phyloP scores from a whole-genome alignment of 257 asterid species.

The Solanum appendiculatum region DNA sequence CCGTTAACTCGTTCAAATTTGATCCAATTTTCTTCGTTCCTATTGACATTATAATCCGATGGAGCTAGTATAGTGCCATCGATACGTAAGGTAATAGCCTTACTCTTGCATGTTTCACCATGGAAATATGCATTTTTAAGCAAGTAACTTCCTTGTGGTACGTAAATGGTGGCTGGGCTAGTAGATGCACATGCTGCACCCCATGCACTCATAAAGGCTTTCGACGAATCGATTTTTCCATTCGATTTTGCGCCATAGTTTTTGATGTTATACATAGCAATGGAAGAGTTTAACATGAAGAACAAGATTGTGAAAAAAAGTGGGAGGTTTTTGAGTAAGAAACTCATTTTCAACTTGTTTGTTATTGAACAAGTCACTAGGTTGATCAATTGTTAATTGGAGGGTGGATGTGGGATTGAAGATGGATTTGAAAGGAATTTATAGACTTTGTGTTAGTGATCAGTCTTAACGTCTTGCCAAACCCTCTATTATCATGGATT shows the following conservation, averaged over 20 bases:
- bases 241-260: constrained; percentile 12
- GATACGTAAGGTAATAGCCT: constrained; percentile 22
- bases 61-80: constrained; percentile 58
- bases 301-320: not conserved
- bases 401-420: not conserved
- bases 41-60: constrained; percentile 29
- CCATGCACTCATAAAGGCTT: constrained; percentile 19
- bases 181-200: constrained; percentile 16
- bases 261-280: constrained; percentile 5
- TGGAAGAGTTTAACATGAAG: not conserved
- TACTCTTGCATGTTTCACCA: constrained; percentile 28
- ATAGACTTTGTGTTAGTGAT: not conserved
- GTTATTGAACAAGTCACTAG: not conserved
- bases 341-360: not conserved
- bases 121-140: constrained; percentile 6
- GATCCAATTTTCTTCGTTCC: constrained; percentile 29
- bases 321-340: not conserved
- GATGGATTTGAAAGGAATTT: not conserved
- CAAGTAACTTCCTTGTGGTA: constrained; percentile 11
- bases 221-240: not conserved
- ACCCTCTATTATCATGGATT: not conserved
- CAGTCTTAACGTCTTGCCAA: too few species aligned
- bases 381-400: not conserved
- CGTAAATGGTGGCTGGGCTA: constrained; percentile 6
- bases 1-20: constrained; percentile 36